Base-by-base conservation (phyloP, 345 rosid species). In the Triadica sebifera region DNA sequence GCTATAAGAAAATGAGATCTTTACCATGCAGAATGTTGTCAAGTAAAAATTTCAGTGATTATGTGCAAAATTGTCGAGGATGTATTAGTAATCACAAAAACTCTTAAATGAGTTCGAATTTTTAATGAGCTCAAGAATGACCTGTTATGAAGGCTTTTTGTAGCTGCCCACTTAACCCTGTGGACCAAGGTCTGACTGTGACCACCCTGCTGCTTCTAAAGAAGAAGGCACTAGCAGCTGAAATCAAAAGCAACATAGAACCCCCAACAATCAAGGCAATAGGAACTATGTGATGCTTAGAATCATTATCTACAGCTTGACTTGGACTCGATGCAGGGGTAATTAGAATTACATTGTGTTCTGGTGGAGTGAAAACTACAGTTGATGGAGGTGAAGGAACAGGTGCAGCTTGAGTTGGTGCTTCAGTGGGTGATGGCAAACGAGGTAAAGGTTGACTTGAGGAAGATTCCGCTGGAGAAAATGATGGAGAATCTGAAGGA, bases 151-250 rank as follows among this genome's bases (percentile, higher is more conserved):
- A 84, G 71, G 93, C 88, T 78, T 84, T 87, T 81, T 86, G 97
- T 74, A 93, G 94, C 78, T 90, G 97, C 45, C 98, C 96, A 77
- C 94, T 91, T 81, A 92, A 83, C 59, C 97, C 97, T 34, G 85
- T 89, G 68, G 88, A 82, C 97, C 94, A 95, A 55, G 99, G 98
- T 75, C 82, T 91, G 77, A 92, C 92, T 34, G 91, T 84, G 58
- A 86, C 90, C 52, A 88, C 95, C 85, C 88, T 88, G 52, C 82
- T 87, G 75, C 80, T 85, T 76, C 85, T 66, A 79, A 82, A 81
- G 80, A 86, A 75, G 80, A 87, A 13, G 55, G 85, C 29, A 77
- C 85, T 74, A 71, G 83, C 58, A 41, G 72, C 85, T 43, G 81
- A 79, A 34, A 81, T 43, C 55, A 88, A 74, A 79, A 86, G 67